Percentiles rank a stretch among this genome's conserved stretches.
phyloP scores from a whole-genome alignment of 2,329 filamentous ascomycete genomes.

The Cladosporium sp. region DNA sequence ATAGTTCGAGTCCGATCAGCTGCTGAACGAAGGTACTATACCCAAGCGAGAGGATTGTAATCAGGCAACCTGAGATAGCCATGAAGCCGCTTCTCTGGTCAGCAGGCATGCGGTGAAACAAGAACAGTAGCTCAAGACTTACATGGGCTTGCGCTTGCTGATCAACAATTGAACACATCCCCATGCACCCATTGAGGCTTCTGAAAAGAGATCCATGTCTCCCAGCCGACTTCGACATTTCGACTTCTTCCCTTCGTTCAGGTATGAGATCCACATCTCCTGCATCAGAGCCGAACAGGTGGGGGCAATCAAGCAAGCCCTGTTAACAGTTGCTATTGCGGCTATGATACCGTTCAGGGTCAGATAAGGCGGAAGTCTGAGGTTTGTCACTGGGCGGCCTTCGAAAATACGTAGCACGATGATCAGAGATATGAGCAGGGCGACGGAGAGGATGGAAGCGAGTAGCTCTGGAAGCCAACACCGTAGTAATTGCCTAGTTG shows the following conservation, averaged over 20 bases:
- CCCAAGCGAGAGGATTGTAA: not conserved
- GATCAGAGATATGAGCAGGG: not conserved
- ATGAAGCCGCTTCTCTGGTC: not conserved
- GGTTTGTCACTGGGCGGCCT: not conserved
- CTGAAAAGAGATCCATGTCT: not conserved
- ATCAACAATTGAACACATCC: not conserved
- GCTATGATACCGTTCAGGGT: not conserved
- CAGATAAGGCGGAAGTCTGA: not conserved
- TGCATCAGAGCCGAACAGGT: not conserved
- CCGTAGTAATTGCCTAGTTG: too few relatives aligned
- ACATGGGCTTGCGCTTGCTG: not conserved
- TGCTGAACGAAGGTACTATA: not conserved
- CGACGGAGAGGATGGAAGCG: not conserved
- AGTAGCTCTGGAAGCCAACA: not conserved
- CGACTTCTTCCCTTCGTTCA: not conserved
- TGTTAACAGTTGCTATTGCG: not conserved
- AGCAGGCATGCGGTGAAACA: not conserved
- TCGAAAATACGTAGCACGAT: not conserved
- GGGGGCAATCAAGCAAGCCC: not conserved
- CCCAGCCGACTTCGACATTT: not conserved
- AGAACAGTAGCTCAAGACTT: not conserved
- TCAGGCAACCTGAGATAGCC: not conserved
- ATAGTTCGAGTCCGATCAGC: not conserved
- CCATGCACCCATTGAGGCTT: not conserved
- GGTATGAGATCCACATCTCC: not conserved